phyloP scores from a whole-genome alignment of 495 filamentous ascomycete genomes.

The Acidiella bohemica region DNA sequence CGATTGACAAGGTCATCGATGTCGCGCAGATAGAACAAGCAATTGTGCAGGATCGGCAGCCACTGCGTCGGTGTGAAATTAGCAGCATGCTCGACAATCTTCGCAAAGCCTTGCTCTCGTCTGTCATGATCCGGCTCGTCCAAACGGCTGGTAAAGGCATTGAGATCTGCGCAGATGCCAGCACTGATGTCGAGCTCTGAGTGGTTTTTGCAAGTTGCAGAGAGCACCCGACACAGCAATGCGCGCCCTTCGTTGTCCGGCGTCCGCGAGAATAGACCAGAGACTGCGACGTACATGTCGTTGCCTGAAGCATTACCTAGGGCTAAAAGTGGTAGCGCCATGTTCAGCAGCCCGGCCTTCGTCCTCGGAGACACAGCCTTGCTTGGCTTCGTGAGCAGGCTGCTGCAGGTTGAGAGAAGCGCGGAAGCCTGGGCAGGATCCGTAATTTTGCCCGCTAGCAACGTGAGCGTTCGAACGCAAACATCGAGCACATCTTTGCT shows the following conservation, averaged over 20 bases:
- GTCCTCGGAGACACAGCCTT: conserved; percentile 67
- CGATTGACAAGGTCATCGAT: conserved; percentile 78
- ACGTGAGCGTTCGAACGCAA: conserved; percentile 61
- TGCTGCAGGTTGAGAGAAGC: conserved; percentile 50
- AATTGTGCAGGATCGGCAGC: conserved; percentile 80
- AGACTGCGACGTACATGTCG: conserved; percentile 12
- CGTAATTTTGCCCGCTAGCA: conserved; percentile 57
- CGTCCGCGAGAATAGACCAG: conserved; percentile 15
- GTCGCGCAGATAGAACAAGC: conserved; percentile 76
- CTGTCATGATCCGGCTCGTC: conserved; percentile 79
- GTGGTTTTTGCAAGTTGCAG: conserved; percentile 51
- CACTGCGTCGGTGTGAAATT: conserved; percentile 63
- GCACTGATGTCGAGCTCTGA: conserved; percentile 48
- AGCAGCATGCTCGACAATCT: conserved; percentile 45
- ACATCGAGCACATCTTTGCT: conserved; percentile 59
- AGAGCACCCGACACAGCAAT: conserved; percentile 56
- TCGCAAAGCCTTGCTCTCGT: conserved; percentile 61
- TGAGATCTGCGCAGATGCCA: conserved; percentile 60
- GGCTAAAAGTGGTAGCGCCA: conserved; percentile 32
- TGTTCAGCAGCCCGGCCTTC: conserved; percentile 65
- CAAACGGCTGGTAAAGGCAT: conserved; percentile 57
- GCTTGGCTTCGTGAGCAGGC: conserved; percentile 66
- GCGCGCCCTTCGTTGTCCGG: conserved; percentile 39
- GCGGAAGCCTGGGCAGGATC: conserved; percentile 58
- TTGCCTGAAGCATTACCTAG: conserved; percentile 4